Evolutionary conservation across 2,329 filamentous ascomycete species (phyloP).

Genomic region (Amesomyces nigricolor): DNA sequence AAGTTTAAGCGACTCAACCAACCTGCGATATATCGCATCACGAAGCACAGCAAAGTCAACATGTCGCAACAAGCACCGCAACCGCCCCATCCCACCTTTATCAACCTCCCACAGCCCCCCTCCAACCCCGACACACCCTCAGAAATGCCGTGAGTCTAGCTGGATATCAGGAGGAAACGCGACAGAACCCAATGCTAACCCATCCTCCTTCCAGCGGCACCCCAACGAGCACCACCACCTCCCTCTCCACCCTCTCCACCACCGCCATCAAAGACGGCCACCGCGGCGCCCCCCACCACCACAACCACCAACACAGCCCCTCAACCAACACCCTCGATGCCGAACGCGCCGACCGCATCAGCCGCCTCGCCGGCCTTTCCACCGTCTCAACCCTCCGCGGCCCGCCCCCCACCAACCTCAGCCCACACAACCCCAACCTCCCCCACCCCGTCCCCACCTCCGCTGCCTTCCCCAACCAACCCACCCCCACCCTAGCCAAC

Average conservation of each 20-base stretch:
- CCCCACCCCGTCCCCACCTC: slow-evolving; percentile 50
- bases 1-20: neutral
- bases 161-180: too few relatives aligned
- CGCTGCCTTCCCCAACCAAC: slow-evolving; percentile 35
- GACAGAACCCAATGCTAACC: too few relatives aligned
- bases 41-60: slow-evolving; percentile 6
- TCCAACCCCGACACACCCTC: slow-evolving; percentile 82
- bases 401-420: slow-evolving; percentile 30
- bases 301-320: slow-evolving; percentile 53
- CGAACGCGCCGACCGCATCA: slow-evolving; percentile 91
- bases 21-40: neutral
- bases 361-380: slow-evolving; percentile 86
- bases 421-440: slow-evolving; percentile 28
- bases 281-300: slow-evolving; percentile 64
- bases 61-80: slow-evolving; percentile 26
- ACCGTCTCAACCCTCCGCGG: slow-evolving; percentile 72
- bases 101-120: slow-evolving; percentile 76
- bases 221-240: slow-evolving; percentile 86
- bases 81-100: slow-evolving; percentile 56
- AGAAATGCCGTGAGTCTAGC: slow-evolving; percentile 71
- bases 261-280: slow-evolving; percentile 96
- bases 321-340: slow-evolving; percentile 76
- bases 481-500: slow-evolving; percentile 26
- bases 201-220: slow-evolving; percentile 59
- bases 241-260: slow-evolving; percentile 84